Conservation (phyloP, 495 filamentous ascomycete species). For the Daldinia vernicosa region DNA sequence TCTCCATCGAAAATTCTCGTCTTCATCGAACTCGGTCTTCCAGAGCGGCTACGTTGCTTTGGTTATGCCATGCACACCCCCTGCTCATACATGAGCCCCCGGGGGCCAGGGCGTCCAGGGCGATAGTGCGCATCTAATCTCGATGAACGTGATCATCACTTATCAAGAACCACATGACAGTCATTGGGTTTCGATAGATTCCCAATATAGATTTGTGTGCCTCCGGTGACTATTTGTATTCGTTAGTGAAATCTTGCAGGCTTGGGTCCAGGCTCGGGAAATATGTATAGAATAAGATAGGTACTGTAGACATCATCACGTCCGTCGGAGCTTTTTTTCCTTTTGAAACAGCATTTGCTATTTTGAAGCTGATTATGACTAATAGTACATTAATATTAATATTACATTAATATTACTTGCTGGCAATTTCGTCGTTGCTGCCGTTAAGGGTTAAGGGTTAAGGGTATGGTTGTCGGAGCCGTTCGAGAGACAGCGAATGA, state of each 20-base stretch:
- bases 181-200: not conserved
- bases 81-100: constrained; percentile 1
- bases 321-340: too few relatives aligned
- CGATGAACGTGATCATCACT: not conserved
- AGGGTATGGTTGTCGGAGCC: not conserved
- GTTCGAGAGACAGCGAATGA: too few relatives aligned
- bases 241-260: not conserved
- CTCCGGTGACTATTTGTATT: not conserved
- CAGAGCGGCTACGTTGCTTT: not conserved
- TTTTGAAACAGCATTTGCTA: too few relatives aligned
- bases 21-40: not conserved
- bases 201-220: not conserved
- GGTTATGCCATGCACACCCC: not conserved
- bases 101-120: not conserved
- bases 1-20: not conserved
- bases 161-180: not conserved
- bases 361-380: too few relatives aligned
- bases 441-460: too few relatives aligned
- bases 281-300: not conserved
- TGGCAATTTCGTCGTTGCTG: not conserved
- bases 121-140: constrained; percentile 1
- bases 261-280: not conserved
- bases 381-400: too few relatives aligned
- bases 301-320: too few relatives aligned
- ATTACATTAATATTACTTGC: too few relatives aligned